Base-by-base conservation (phyloP, 2,329 filamentous ascomycete species). In the Fusarium solani-melongenae region DNA sequence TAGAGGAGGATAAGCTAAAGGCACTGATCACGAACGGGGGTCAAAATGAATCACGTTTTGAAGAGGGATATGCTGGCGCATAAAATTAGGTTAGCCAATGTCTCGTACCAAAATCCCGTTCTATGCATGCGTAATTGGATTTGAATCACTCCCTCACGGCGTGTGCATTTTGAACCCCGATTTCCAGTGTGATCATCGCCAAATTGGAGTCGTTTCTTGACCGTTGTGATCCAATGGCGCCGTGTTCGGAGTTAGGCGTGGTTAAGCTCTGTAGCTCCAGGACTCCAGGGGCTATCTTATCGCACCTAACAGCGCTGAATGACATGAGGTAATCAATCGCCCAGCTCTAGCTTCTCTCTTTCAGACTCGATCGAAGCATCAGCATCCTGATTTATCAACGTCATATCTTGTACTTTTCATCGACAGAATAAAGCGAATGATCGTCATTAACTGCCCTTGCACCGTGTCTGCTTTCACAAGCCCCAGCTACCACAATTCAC, bases 201-300 rank as follows among this genome's bases (percentile, higher is more conserved):
- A 9, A n/a, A 9, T 15, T 8, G 14, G n/a, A 17, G n/a, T 39
- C 14, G 33, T 34, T 34, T 34, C 12, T 41, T 20, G 38, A 12
- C n/a, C 11, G 7, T 17, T 17, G 39, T 44, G 39, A 44, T 24
- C 22, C 22, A 24, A 24, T 22, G 36, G 39, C 20, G 20, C 20
- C 22, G 4, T 24, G 20, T 44, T 44, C 55, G 63, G 70, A 68
- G 70, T 64, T 73, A 67, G 61, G 59, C 51, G 58, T 33, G 44
- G 24, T 57, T 58, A 31, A 53, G 46, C 46, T 53, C 46, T 53
- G 27, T 68, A 74, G 67, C 64, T 62, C 71, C 71, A 73, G 58
- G 41, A 27, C 8, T 64, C 67, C 66, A 66, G 9, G 27, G 27
- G 27, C 70, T 77, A 78, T 78, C 77, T 79, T 79, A 79, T 79